Evolutionary conservation across 805 yeast species (phyloP).

Genomic region (Candida maesae): DNA sequence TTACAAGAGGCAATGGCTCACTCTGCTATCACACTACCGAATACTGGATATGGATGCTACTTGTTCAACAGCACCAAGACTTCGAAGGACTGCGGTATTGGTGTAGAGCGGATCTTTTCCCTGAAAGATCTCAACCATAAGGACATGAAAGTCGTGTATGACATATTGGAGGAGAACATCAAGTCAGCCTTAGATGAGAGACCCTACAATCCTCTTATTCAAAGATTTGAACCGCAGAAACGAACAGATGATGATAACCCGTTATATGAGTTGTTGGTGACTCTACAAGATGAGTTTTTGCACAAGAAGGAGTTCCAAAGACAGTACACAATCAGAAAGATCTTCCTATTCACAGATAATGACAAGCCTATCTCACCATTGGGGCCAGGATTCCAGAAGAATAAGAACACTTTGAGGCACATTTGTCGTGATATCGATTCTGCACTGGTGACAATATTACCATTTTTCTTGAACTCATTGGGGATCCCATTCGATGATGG

Average conservation of each 20-base stretch:
- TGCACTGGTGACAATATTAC: constrained; percentile 49
- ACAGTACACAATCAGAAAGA: constrained; percentile 50
- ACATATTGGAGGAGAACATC: constrained; percentile 42
- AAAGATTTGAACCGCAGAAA: constrained; percentile 29
- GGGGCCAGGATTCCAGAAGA: constrained; percentile 33
- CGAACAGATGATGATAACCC: constrained; percentile 25
- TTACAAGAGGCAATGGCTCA: constrained; percentile 61
- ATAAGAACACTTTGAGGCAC: constrained; percentile 49
- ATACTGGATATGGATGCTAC: constrained; percentile 73
- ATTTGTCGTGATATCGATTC: constrained; percentile 59
- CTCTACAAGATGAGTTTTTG: constrained; percentile 53
- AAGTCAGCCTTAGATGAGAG: constrained; percentile 16
- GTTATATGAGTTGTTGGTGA: constrained; percentile 43
- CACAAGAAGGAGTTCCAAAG: constrained; percentile 36
- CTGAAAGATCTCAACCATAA: constrained; percentile 51
- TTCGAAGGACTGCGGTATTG: constrained; percentile 32
- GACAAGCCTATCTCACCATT: constrained; percentile 56
- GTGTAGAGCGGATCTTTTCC: constrained; percentile 48
- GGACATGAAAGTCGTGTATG: constrained; percentile 54
- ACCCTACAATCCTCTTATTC: constrained; percentile 24
- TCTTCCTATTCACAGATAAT: constrained; percentile 72
- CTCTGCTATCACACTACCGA: constrained; percentile 59
- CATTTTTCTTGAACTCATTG: constrained; percentile 51
- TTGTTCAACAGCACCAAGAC: constrained; percentile 47
- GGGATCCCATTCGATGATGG: constrained; percentile 39